Conservation (phyloP, 1,284 basidiomycete genomes). For the Papiliotrema fonsecae region DNA sequence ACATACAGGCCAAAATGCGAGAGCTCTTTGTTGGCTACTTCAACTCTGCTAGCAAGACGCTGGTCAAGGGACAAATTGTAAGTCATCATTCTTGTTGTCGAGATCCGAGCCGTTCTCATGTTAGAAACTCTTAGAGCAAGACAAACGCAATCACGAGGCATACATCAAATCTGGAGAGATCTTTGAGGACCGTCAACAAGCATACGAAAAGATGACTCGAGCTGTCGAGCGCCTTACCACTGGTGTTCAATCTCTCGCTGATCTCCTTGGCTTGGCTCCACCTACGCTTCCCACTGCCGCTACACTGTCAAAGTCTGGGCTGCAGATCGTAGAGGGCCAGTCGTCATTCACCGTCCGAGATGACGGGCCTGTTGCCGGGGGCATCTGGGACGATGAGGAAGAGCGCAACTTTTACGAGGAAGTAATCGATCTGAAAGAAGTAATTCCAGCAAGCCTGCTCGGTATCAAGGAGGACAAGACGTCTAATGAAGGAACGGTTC, state of each 20-base stretch:
- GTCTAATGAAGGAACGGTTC: constrained; percentile 18
- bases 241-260: constrained; percentile 83
- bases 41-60: constrained; percentile 81
- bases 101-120: constrained; percentile 2
- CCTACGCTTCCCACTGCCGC: constrained; percentile 75
- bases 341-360: constrained; percentile 54
- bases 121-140: constrained; percentile 91
- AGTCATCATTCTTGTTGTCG: constrained; percentile 24
- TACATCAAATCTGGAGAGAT: constrained; percentile 98
- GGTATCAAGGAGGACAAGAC: constrained; percentile 62
- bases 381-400: constrained; percentile 99
- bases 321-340: constrained; percentile 50
- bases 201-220: constrained; percentile 96
- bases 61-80: constrained; percentile 85
- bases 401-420: constrained; percentile 93
- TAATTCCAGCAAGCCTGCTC: constrained; percentile 80
- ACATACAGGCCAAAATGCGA: constrained; percentile 81
- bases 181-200: constrained; percentile 97
- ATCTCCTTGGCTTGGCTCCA: constrained; percentile 73
- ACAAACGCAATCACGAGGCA: constrained; percentile 92
- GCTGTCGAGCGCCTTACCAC: constrained; percentile 84
- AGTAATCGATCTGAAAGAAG: constrained; percentile 81
- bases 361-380: constrained; percentile 57
- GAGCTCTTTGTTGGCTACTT: constrained; percentile 92
- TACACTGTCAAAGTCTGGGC: constrained; percentile 39